Percentiles rank a stretch among this genome's conserved stretches.
Evolutionary conservation across 73 alveolate genomes (phyloP).

Genomic region (Paramecium pentaurelia): DNA sequence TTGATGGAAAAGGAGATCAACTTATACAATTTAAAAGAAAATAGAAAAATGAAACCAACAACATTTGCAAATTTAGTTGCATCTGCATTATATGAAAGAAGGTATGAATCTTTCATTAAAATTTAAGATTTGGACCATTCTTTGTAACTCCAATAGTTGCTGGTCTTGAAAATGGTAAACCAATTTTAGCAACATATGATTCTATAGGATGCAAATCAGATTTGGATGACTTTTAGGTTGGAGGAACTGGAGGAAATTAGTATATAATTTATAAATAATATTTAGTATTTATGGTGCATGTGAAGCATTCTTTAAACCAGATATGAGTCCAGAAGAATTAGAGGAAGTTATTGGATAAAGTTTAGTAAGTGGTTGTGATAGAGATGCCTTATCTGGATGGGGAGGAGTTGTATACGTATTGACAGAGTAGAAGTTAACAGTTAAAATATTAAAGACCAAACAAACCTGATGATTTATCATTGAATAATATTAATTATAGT

Average conservation of each 20-base stretch:
- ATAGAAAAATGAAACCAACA: slow-evolving; percentile 89
- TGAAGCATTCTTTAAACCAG: slow-evolving; percentile 89
- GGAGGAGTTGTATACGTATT: slow-evolving; percentile 92
- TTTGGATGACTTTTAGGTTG: slow-evolving; percentile 75
- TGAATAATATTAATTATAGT: background rate
- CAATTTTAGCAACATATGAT: slow-evolving; percentile 91
- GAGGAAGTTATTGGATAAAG: slow-evolving; percentile 91
- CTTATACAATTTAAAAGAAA: slow-evolving; percentile 88
- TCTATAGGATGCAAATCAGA: slow-evolving; percentile 88
- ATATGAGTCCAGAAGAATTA: slow-evolving; percentile 83
- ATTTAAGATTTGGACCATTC: slow-evolving; percentile 89
- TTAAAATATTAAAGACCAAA: slow-evolving; percentile 53
- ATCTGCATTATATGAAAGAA: slow-evolving; percentile 84
- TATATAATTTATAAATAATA: slow-evolving; percentile 59
- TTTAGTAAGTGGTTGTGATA: slow-evolving; percentile 86
- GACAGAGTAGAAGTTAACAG: slow-evolving; percentile 49
- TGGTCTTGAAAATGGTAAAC: slow-evolving; percentile 90
- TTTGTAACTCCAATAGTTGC: slow-evolving; percentile 94
- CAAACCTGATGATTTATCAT: slow-evolving; percentile 42
- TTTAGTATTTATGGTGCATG: slow-evolving; percentile 80
- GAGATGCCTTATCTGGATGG: slow-evolving; percentile 98
- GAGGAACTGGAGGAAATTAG: slow-evolving; percentile 89
- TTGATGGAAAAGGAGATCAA: slow-evolving; percentile 76
- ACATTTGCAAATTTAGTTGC: slow-evolving; percentile 87
- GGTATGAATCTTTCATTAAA: slow-evolving; percentile 27